Evolutionary conservation across 768 basidiomycete genomes (phyloP).

Genomic region (Mycena maculata): DNA sequence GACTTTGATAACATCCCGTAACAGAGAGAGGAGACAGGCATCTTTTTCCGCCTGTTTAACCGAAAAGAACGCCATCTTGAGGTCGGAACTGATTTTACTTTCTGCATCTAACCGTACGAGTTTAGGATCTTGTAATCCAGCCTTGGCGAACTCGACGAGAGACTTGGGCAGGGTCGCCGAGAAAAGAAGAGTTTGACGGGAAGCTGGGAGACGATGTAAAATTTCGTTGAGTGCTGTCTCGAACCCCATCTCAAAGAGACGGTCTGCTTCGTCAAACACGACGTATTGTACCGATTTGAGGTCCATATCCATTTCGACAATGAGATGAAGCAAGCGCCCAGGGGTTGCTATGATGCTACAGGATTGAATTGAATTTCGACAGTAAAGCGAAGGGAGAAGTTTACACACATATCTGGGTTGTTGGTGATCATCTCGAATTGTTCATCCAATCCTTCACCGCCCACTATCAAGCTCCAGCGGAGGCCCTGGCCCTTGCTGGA

Average conservation of each 20-base stretch:
- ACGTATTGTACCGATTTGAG: slow-evolving; percentile 88
- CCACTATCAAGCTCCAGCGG: slow-evolving; percentile 94
- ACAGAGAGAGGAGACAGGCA: slow-evolving; percentile 83
- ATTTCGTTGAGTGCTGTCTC: slow-evolving; percentile 93
- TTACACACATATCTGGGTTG: slow-evolving; percentile 93
- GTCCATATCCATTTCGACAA: slow-evolving; percentile 97
- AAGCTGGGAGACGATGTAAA: slow-evolving; percentile 84
- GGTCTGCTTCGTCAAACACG: slow-evolving; percentile 98
- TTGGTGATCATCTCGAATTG: slow-evolving; percentile 96
- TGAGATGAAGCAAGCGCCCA: slow-evolving; percentile 94
- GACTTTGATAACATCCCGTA: slow-evolving; percentile 89
- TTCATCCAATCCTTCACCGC: slow-evolving; percentile 94
- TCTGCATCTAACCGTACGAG: slow-evolving; percentile 97
- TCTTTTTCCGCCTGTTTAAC: slow-evolving; percentile 96
- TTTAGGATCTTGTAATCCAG: slow-evolving; percentile 92
- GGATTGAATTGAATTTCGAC: slow-evolving; percentile 28
- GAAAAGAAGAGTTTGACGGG: slow-evolving; percentile 93
- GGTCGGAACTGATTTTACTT: slow-evolving; percentile 93
- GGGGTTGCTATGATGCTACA: slow-evolving; percentile 96
- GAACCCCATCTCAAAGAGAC: slow-evolving; percentile 99
- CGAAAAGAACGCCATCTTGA: slow-evolving; percentile 94
- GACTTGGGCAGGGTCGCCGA: slow-evolving; percentile 97
- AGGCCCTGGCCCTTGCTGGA: slow-evolving; percentile 70
- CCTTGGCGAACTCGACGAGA: slow-evolving; percentile 98
- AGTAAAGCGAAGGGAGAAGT: slow-evolving; percentile 24